phyloP scores from a whole-genome alignment of 139 green algal species.

The Chlorella sp. region DNA sequence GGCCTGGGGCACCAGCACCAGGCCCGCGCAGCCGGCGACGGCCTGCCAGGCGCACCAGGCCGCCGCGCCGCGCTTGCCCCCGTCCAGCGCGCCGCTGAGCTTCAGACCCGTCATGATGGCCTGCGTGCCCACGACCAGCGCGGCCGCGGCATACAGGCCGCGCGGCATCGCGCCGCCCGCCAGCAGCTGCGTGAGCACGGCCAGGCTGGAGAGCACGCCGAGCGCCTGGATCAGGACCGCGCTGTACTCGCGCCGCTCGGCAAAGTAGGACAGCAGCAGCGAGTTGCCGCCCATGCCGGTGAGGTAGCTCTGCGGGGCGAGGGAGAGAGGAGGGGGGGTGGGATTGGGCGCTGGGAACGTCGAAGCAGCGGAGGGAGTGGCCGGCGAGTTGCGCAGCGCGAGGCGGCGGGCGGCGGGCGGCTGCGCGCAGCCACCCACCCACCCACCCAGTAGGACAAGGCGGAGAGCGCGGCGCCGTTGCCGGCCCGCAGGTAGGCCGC shows the following conservation, averaged over 20 bases:
- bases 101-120: constrained; percentile 33
- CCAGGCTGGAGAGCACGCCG: constrained; percentile 70
- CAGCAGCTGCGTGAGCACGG: constrained; percentile 64
- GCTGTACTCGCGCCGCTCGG: constrained; percentile 57
- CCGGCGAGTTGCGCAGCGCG: background rate
- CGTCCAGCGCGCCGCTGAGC: constrained; percentile 26
- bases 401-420: too few relatives aligned
- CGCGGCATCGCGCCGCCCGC: constrained; percentile 37
- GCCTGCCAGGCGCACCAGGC: constrained; percentile 65
- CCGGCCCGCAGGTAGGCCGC: constrained; percentile 50
- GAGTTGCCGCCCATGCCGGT: constrained; percentile 70
- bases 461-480: constrained; percentile 50
- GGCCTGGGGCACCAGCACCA: constrained; percentile 59
- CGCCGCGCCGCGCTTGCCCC: background rate
- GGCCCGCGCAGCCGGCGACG: constrained; percentile 51
- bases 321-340: background rate
- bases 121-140: constrained; percentile 10
- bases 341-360: background rate
- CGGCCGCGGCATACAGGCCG: constrained; percentile 7
- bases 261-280: constrained; percentile 80
- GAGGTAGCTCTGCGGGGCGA: constrained; percentile 20
- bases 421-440: background rate
- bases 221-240: constrained; percentile 74
- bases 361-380: background rate
- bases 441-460: constrained; percentile 45